Evolutionary conservation across 495 filamentous ascomycete genomes (phyloP).

Genomic region (Hypoxylon subgilvum): DNA sequence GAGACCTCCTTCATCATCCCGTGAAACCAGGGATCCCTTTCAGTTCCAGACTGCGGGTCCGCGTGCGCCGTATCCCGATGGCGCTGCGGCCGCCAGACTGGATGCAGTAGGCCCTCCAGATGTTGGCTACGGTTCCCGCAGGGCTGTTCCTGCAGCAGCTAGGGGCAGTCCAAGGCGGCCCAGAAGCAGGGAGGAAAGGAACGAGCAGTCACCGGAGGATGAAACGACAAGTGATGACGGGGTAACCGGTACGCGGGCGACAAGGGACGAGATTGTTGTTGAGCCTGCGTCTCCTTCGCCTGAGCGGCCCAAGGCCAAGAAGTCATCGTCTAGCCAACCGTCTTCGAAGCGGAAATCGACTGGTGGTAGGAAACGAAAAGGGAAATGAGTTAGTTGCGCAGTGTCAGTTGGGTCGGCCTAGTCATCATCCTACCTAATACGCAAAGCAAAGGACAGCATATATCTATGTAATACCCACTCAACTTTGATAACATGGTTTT

Average conservation of each 20-base stretch:
- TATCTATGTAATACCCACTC: no score
- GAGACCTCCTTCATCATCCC: slow-evolving; percentile 18
- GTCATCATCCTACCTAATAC: no score
- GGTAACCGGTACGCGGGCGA: slow-evolving; percentile 13
- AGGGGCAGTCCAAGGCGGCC: slow-evolving; percentile 24
- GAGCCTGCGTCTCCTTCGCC: slow-evolving; percentile 34
- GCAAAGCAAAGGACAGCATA: no score
- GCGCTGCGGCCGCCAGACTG: slow-evolving; percentile 24
- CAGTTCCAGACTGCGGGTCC: slow-evolving; percentile 49
- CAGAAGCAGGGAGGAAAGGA: slow-evolving; percentile 24
- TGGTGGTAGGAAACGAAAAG: slow-evolving; percentile 35
- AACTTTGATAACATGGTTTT: no score
- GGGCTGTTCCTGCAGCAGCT: slow-evolving; percentile 10
- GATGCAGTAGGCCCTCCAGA: not conserved
- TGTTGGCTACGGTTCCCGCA: no score
- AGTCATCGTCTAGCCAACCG: slow-evolving; percentile 28
- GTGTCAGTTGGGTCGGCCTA: slow-evolving; percentile 5
- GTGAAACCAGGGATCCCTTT: slow-evolving; percentile 43
- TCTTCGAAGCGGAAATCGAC: slow-evolving; percentile 40
- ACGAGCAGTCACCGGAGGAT: slow-evolving; percentile 31
- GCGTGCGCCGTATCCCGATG: slow-evolving; percentile 38
- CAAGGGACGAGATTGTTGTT: slow-evolving; percentile 20
- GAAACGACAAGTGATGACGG: slow-evolving; percentile 33
- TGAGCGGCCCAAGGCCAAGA: slow-evolving; percentile 39
- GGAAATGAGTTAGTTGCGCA: slow-evolving; percentile 34